A percentile compares a stretch with the other conserved stretches of the same genome.
These are phyloP conservation scores for Exutisphaerella laricina DNA, from an alignment of 2,329 filamentous ascomycete genomes.

Conservation along the genomic window DNA sequence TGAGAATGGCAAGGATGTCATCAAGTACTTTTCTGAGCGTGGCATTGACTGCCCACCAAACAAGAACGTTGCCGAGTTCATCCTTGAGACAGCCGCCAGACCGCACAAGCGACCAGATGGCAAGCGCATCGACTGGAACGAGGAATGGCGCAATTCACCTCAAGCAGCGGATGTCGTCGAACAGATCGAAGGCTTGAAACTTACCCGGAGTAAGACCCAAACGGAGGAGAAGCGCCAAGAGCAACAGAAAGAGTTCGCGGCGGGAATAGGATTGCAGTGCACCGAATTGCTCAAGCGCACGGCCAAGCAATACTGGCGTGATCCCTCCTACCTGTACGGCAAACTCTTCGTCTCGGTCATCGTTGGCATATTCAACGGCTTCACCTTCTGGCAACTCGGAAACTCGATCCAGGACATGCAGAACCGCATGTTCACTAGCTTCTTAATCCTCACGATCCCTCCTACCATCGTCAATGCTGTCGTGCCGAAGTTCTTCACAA, in stretches of 20 bases:
- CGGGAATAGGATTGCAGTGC: conserved; percentile 58
- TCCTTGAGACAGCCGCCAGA: conserved; percentile 60
- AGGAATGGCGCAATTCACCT: conserved; percentile 64
- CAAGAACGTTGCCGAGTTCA: conserved; percentile 63
- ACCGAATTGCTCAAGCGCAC: conserved; percentile 62
- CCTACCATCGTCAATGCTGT: conserved; percentile 68
- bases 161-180: conserved; percentile 54
- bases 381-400: conserved; percentile 68
- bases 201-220: conserved; percentile 47
- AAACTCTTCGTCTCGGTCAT: conserved; percentile 68
- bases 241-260: conserved; percentile 52
- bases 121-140: conserved; percentile 62
- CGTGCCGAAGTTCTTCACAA: conserved; percentile 71
- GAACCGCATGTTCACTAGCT: conserved; percentile 70
- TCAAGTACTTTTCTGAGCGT: conserved; percentile 62
- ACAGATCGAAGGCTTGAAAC: conserved; percentile 62
- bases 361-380: conserved; percentile 71
- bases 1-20: conserved; percentile 58
- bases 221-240: conserved; percentile 34
- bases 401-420: conserved; percentile 64
- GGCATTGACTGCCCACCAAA: conserved; percentile 61
- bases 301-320: conserved; percentile 62
- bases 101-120: conserved; percentile 49
- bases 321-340: conserved; percentile 69
- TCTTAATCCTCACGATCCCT: conserved; percentile 54